Percentiles rank a stretch among this genome's conserved stretches.
Evolutionary conservation across 805 yeast genomes (phyloP).

Genomic region (Wickerhamiella spandovensis): DNA sequence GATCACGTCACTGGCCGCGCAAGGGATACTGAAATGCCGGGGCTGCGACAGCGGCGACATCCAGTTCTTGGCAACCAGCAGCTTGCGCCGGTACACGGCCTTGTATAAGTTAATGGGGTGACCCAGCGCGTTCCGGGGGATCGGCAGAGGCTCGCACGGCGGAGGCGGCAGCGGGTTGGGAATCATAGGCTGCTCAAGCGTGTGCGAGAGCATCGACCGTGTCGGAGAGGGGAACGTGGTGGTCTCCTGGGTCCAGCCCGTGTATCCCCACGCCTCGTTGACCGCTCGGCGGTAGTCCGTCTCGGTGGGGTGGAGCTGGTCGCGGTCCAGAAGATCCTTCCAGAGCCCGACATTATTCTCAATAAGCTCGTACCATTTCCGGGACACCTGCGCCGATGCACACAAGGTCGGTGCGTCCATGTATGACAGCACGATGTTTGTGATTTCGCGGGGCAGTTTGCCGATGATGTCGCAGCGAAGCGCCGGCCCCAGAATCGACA

Average conservation of each 20-base stretch:
- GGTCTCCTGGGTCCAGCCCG: slow-evolving; percentile 18
- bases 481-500: slow-evolving; percentile 36
- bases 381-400: slow-evolving; percentile 49
- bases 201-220: neutral
- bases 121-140: slow-evolving; percentile 15
- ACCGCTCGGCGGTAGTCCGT: slow-evolving; percentile 33
- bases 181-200: neutral
- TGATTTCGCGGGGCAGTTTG: slow-evolving; percentile 61
- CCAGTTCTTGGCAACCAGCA: slow-evolving; percentile 59
- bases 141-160: slow-evolving; percentile 3
- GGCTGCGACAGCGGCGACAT: slow-evolving; percentile 61
- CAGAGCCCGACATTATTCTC: slow-evolving; percentile 52
- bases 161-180: neutral
- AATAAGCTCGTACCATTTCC: slow-evolving; percentile 54
- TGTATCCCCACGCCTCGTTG: slow-evolving; percentile 24
- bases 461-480: slow-evolving; percentile 63
- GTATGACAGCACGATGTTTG: slow-evolving; percentile 47
- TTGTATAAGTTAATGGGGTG: slow-evolving; percentile 30
- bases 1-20: slow-evolving; percentile 45
- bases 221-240: neutral
- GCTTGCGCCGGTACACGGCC: slow-evolving; percentile 47
- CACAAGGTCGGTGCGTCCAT: slow-evolving; percentile 53
- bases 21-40: slow-evolving; percentile 43
- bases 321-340: slow-evolving; percentile 50
- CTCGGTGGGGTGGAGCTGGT: slow-evolving; percentile 39